Evolutionary conservation across 2,329 filamentous ascomycete species (phyloP).

Genomic region (Didymella lethalis): DNA sequence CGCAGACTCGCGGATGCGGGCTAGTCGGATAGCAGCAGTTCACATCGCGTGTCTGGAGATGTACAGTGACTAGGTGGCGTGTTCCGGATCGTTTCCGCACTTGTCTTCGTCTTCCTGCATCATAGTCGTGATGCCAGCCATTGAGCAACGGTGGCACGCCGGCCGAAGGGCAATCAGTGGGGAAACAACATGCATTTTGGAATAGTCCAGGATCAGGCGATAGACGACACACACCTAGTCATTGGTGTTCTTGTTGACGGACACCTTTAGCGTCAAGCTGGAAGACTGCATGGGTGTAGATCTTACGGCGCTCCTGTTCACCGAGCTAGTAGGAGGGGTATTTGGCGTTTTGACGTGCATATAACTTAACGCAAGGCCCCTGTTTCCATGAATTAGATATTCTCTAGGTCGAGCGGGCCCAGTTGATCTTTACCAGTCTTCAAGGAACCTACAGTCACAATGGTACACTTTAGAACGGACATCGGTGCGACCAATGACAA

Average conservation of each 20-base stretch:
- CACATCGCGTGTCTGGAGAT: constrained; percentile 12
- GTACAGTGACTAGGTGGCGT: constrained; percentile 11
- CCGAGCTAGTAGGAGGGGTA: constrained; percentile 27
- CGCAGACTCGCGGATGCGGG: constrained; percentile 28
- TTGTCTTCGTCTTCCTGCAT: constrained; percentile 4
- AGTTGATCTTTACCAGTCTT: background rate
- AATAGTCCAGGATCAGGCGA: constrained; percentile 3
- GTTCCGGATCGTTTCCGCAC: constrained; percentile 21
- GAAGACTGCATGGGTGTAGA: constrained; percentile 17
- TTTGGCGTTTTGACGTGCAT: constrained; percentile 26
- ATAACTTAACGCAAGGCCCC: constrained; percentile 19
- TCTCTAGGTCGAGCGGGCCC: constrained; percentile 1
- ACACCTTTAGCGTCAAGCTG: constrained; percentile 5
- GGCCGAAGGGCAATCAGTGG: constrained; percentile 24
- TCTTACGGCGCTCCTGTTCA: constrained; percentile 19
- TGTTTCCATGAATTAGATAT: background rate
- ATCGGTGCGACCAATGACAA: constrained; percentile 39
- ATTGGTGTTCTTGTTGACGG: constrained; percentile 4
- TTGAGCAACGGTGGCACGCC: constrained; percentile 11
- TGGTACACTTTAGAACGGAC: constrained; percentile 46
- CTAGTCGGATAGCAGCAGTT: constrained; percentile 26
- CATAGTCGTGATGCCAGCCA: constrained; percentile 11
- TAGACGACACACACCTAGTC: constrained; percentile 4
- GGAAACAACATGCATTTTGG: constrained; percentile 8
- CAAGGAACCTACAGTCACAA: constrained; percentile 17